Base-by-base conservation (phyloP, 352 stramenopile genomes). In the Globisporangium viniferum region DNA sequence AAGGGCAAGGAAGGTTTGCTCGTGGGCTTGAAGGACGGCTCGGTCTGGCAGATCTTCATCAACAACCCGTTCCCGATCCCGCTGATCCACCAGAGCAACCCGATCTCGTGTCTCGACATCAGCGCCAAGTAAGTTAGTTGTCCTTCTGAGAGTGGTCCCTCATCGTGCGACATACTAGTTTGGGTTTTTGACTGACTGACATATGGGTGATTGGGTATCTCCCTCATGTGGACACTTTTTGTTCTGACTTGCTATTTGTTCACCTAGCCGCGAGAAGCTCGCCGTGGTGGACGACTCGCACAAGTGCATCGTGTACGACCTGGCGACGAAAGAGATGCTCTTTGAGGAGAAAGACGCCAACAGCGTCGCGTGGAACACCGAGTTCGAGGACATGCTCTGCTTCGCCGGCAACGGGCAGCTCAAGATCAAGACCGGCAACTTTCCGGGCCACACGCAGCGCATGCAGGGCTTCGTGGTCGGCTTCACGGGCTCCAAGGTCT, bases 61-160 rank as follows among this genome's bases (percentile, higher is more conserved):
- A 91, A 98, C 75, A 98, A 98, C 69, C 85, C 93, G 41, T 98
- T 98, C 67, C 95, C 94, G 15, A 93, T 98, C 53, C 81, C 93
- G 55, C 73, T 99, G 14, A 94, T 98, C 67, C 86, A 94, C 59
- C 87, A 97, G 57, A 87, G 68, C 61, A 88, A 84, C 62, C 69
- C 85, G 20, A 97, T 98, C 36, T 88, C 85, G n/a, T 96, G 87
- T 62, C 79, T 98, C 53, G 90, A 97, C 66, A 92, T 97, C 55
- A 97, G 82, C 49, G 82, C 84, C 72, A 93, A 93, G 81, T 91
- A 80, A 35, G 81, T 85, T n/a, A 5, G 22, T 33, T 62, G 33
- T 46, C n/a, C 35, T 49, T 24, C 22, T 49, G 41, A 15, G 31
- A 56, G 22, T 56, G 22, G 31, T 46, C 56, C n/a, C 20, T 48